Evolutionary conservation across 352 stramenopile genomes (phyloP).

Genomic region (Pythium utonaiense): DNA sequence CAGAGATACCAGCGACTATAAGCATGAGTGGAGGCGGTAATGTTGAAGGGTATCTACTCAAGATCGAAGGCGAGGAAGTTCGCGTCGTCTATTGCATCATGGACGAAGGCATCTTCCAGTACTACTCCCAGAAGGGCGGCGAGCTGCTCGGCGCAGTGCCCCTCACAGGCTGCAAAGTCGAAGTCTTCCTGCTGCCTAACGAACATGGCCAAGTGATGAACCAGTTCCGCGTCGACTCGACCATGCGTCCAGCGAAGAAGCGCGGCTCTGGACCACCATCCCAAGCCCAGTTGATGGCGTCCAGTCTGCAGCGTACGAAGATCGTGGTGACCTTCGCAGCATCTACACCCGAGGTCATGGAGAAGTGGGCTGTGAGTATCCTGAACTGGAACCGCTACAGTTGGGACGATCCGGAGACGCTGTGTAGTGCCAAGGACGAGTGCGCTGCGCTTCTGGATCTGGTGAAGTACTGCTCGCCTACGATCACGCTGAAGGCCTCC

Average conservation of each 20-base stretch:
- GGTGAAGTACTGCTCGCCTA: slow-evolving; percentile 23
- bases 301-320: slow-evolving; percentile 19
- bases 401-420: slow-evolving; percentile 75
- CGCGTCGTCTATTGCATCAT: slow-evolving; percentile 83
- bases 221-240: slow-evolving; percentile 67
- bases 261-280: slow-evolving; percentile 22
- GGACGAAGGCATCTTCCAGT: slow-evolving; percentile 76
- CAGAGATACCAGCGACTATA: not conserved
- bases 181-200: slow-evolving; percentile 65
- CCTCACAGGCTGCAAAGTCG: slow-evolving; percentile 71
- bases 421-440: slow-evolving; percentile 77
- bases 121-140: slow-evolving; percentile 73
- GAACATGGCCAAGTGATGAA: slow-evolving; percentile 38
- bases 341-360: slow-evolving; percentile 47
- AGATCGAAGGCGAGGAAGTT: slow-evolving; percentile 52
- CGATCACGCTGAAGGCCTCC: slow-evolving; percentile 29
- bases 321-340: slow-evolving; percentile 43
- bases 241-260: slow-evolving; percentile 24
- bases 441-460: slow-evolving; percentile 41
- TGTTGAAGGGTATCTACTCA: slow-evolving; percentile 80
- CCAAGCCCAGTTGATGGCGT: slow-evolving; percentile 19
- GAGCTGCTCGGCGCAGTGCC: slow-evolving; percentile 54
- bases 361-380: slow-evolving; percentile 73
- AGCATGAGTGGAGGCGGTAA: slow-evolving; percentile 60
- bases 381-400: slow-evolving; percentile 86